Conservation (phyloP, 2,329 filamentous ascomycete species). For the Ilyonectria mors-panacis region DNA sequence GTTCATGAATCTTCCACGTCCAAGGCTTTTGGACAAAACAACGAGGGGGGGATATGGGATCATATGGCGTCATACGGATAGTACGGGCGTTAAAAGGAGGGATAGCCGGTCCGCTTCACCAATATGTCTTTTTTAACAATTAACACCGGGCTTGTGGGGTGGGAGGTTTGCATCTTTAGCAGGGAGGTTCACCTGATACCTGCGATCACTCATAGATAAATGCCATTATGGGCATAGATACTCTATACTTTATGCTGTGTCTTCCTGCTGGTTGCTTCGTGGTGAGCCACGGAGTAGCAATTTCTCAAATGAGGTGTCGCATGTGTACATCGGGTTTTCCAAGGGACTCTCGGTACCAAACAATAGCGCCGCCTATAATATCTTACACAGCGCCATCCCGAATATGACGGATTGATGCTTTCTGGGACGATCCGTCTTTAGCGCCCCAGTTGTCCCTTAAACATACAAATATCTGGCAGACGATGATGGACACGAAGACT, state of each 20-base stretch:
- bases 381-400: no score
- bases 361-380: no score
- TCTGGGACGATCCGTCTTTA: no score
- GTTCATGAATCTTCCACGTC: background rate
- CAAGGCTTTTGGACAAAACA: background rate
- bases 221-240: conserved; percentile 5
- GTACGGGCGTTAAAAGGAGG: conserved; percentile 15
- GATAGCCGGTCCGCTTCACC: background rate
- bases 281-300: no score
- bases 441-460: no score
- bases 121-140: conserved; percentile 2
- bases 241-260: background rate
- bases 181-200: background rate
- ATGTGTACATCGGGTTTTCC: no score
- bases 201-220: conserved; percentile 11
- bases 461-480: no score
- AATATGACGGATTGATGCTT: no score
- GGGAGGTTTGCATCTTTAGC: conserved; percentile 5
- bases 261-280: background rate
- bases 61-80: conserved; percentile 19
- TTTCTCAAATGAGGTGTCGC: no score
- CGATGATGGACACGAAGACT: no score
- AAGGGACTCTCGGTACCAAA: no score
- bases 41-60: background rate
- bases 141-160: background rate